Base-by-base conservation (phyloP, 1,139 yeast genomes). In the Lodderomyces elongisporus region DNA sequence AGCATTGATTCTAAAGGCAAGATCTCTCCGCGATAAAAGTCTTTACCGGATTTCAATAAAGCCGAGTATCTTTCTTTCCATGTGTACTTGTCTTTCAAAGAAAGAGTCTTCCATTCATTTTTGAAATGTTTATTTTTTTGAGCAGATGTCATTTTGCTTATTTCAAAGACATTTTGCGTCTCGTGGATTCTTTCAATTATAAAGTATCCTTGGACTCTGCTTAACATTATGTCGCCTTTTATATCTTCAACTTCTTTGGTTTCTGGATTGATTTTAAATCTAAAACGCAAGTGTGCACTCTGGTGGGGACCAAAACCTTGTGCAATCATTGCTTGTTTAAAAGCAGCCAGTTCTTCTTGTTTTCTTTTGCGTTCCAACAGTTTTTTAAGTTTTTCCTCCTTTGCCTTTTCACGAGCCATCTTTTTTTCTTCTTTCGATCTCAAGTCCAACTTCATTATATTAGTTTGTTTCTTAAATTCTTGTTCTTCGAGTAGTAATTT, bases 21-120 rank as follows among this genome's bases (percentile, higher is more conserved):
- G 14, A 61, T 44, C 38, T 57, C 37, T 3, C 71, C 71, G 25
- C 42, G 43, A 32, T 50, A 43, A 17, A 62, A 50, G 35, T 59
- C 62, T 28, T 50, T 47, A 1, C 70, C 70, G 22, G 39, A 40
- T 23, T 43, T 42, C 29, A 60, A 39, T 12, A 61, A 39, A 7
- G 48, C 42, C 13, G 51, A 46, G 32, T 60, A 63, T 28, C 56
- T 61, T 17, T 43, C 47, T 7, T 59, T 37, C 31, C 52, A 54
- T 4, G 32, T 34, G 15, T 52, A 54, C 41, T 58, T 58, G 27
- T 53, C 52, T 6, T 46, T 51, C 26, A 41, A 36, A 6, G 47
- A 38, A 50, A 63, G 34, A 5, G 32, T 37, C 9, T 52, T 49
- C 70, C 70, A 65, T 16, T 24, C 14, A 4, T 25, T 6, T 13